These are phyloP conservation scores for Solioccasus polychromus DNA, from an alignment of 768 basidiomycete genomes.

Conservation along the genomic window DNA sequence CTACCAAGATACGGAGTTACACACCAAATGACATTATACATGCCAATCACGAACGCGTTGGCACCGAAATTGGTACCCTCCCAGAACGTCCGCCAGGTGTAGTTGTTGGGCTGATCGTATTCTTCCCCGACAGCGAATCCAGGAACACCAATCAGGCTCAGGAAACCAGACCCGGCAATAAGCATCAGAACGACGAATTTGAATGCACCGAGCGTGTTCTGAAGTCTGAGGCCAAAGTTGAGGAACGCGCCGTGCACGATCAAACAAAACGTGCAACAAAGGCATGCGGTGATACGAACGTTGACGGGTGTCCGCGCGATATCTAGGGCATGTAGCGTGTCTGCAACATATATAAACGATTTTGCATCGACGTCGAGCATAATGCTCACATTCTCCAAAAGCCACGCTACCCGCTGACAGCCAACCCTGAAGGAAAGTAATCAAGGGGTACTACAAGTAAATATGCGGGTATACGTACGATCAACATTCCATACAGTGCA, in stretches of 20 bases:
- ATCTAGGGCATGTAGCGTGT: constrained; percentile 54
- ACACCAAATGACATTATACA: constrained; percentile 73
- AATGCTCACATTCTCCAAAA: constrained; percentile 66
- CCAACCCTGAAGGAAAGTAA: constrained; percentile 48
- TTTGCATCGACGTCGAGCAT: not conserved
- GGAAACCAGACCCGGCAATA: constrained; percentile 52
- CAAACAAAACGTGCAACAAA: constrained; percentile 55
- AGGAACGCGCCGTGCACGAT: constrained; percentile 54
- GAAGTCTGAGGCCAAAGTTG: constrained; percentile 56
- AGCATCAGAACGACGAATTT: constrained; percentile 55
- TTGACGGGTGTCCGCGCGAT: constrained; percentile 43
- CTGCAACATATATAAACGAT: constrained; percentile 33
- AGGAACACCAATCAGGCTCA: constrained; percentile 47
- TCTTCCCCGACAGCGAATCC: constrained; percentile 50
- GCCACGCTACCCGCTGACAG: constrained; percentile 60
- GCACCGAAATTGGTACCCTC: constrained; percentile 52
- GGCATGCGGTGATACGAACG: constrained; percentile 51
- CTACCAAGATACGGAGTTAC: not conserved
- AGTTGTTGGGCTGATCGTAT: constrained; percentile 55
- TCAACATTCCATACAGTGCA: constrained; percentile 55
- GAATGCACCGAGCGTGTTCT: constrained; percentile 60
- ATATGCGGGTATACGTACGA: constrained; percentile 38
- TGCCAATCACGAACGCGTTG: constrained; percentile 60
- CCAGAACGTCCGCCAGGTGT: constrained; percentile 61
- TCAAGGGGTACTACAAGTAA: not conserved